phyloP scores from a whole-genome alignment of 768 basidiomycete species.

The Hemileccinum rubropunctum region DNA sequence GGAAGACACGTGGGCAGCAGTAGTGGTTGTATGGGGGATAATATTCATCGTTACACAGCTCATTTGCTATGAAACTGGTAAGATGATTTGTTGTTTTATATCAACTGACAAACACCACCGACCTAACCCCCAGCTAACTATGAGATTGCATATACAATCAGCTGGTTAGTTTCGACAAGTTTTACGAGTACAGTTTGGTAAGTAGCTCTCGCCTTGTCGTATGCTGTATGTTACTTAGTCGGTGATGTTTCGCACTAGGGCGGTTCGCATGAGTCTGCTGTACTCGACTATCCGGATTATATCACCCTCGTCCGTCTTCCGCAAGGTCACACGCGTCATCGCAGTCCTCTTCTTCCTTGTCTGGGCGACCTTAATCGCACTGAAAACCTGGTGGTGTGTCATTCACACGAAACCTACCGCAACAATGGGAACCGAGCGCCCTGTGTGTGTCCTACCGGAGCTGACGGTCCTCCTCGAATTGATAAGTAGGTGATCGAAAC shows the following conservation, averaged over 20 bases:
- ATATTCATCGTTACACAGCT: not conserved
- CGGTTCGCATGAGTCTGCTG: constrained; percentile 3
- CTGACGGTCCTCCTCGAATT: not conserved
- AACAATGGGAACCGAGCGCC: not conserved
- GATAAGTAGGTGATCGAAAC: not conserved
- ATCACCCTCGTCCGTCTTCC: not conserved
- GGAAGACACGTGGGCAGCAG: not conserved
- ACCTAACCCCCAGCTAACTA: not conserved
- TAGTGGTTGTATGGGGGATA: not conserved
- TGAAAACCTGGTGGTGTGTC: not conserved
- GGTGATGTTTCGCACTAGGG: not conserved
- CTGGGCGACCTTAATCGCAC: not conserved
- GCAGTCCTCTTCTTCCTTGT: not conserved
- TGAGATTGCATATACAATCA: not conserved
- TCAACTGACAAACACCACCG: not conserved
- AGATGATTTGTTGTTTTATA: not conserved
- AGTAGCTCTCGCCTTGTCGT: not conserved
- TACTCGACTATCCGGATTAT: not conserved
- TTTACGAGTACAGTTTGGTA: not conserved
- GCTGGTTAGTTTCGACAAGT: not conserved
- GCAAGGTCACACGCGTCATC: not conserved
- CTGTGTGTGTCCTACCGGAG: not conserved
- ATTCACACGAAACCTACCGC: no score
- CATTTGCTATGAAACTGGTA: not conserved
- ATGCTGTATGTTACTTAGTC: not conserved